Conservation (phyloP, 2,329 filamentous ascomycete species). For the Aspergillus sp. region DNA sequence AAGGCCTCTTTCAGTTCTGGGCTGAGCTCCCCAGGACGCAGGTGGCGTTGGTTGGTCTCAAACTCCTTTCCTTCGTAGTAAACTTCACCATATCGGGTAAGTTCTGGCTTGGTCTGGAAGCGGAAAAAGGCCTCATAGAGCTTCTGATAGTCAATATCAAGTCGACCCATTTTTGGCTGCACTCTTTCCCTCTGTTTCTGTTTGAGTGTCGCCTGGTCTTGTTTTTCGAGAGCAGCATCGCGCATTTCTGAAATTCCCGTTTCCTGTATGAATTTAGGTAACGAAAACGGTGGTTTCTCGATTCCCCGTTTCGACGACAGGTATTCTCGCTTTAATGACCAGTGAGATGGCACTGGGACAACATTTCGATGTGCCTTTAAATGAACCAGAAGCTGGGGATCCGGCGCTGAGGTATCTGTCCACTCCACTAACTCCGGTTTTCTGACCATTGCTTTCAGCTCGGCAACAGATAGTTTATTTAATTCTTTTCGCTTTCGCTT, state of each 20-base stretch:
- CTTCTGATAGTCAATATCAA: constrained; percentile 98
- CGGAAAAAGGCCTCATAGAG: constrained; percentile 98
- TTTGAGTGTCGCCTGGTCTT: constrained; percentile 86
- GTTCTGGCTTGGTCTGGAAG: constrained; percentile 91
- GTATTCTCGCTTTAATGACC: constrained; percentile 96
- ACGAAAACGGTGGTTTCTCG: constrained; percentile 87
- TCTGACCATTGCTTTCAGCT: constrained; percentile 86
- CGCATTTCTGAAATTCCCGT: constrained; percentile 98
- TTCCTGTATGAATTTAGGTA: constrained; percentile 95
- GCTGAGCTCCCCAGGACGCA: constrained; percentile 85
- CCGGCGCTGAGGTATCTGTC: constrained; percentile 90
- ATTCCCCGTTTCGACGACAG: constrained; percentile 95
- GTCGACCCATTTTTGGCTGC: constrained; percentile 90
- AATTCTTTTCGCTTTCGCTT: constrained; percentile 93
- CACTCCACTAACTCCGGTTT: constrained; percentile 96
- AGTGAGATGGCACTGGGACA: constrained; percentile 89
- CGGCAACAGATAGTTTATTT: constrained; percentile 90
- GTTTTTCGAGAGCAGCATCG: constrained; percentile 92
- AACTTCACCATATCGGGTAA: constrained; percentile 96
- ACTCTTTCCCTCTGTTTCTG: constrained; percentile 95
- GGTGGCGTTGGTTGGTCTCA: constrained; percentile 88
- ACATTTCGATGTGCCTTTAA: constrained; percentile 96
- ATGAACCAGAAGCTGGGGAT: constrained; percentile 84
- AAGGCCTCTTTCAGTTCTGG: constrained; percentile 89
- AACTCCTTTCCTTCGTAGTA: constrained; percentile 99